Evolutionary conservation across 306 rosid species (phyloP).

Genomic region (Begonia loranthoides): DNA sequence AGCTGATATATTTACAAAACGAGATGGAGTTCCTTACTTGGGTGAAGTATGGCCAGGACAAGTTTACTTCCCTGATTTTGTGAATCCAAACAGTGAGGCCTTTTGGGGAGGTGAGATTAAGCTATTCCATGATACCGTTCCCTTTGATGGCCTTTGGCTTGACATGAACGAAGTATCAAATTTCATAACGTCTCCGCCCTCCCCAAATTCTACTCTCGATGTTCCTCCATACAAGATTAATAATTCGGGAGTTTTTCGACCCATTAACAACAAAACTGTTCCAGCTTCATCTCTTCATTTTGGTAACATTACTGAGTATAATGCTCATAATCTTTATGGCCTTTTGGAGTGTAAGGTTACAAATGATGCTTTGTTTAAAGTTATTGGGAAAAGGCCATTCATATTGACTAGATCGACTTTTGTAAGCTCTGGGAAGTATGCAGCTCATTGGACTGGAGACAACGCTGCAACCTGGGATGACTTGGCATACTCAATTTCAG

Average conservation of each 20-base stretch:
- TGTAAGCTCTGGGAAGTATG: slow-evolving; percentile 74
- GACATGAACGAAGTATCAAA: slow-evolving; percentile 86
- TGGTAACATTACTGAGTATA: slow-evolving; percentile 55
- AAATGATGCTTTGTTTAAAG: slow-evolving; percentile 31
- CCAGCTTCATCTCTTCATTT: slow-evolving; percentile 57
- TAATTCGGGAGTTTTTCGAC: slow-evolving; percentile 18
- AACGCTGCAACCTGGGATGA: slow-evolving; percentile 79
- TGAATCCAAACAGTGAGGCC: slow-evolving; percentile 34
- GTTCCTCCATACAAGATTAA: slow-evolving; percentile 73
- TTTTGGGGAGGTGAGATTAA: slow-evolving; percentile 67
- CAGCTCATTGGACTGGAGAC: slow-evolving; percentile 97
- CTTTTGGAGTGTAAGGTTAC: slow-evolving; percentile 58
- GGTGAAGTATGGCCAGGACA: slow-evolving; percentile 92
- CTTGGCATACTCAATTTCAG: slow-evolving; percentile 59
- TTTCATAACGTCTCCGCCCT: slow-evolving; percentile 42
- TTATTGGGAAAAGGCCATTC: slow-evolving; percentile 78
- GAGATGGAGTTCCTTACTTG: slow-evolving; percentile 43
- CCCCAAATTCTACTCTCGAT: slow-evolving; percentile 46
- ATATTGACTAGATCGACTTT: slow-evolving; percentile 73
- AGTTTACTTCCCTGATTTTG: slow-evolving; percentile 71
- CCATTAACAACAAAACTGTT: slow-evolving; percentile 34
- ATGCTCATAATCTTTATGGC: slow-evolving; percentile 71
- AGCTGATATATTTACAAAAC: slow-evolving; percentile 58
- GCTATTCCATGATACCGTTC: slow-evolving; percentile 35
- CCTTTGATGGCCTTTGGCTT: slow-evolving; percentile 78